Evolutionary conservation across 805 yeast genomes (phyloP).

Genomic region (Sungouiozyma ichnusensis): DNA sequence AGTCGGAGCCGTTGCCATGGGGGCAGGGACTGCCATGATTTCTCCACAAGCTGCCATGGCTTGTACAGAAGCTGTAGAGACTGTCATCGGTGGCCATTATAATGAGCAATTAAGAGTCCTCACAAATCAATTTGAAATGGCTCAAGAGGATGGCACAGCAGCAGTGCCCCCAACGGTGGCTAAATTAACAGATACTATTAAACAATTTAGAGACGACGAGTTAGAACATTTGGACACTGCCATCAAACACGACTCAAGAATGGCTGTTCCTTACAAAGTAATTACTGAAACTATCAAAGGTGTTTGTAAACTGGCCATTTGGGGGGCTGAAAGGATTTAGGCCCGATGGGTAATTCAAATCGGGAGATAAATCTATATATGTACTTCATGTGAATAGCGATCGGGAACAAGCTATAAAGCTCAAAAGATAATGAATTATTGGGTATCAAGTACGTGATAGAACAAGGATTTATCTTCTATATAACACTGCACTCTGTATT

Average conservation of each 20-base stretch:
- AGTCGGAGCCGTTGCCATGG: constrained; percentile 77
- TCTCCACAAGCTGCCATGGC: constrained; percentile 99
- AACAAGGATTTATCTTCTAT: too few species aligned
- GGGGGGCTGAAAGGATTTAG: constrained; percentile 78
- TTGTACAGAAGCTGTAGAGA: constrained; percentile 96
- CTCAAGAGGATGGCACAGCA: constrained; percentile 23
- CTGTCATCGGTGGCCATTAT: constrained; percentile 94
- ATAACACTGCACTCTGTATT: too few species aligned
- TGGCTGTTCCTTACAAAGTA: constrained; percentile 84
- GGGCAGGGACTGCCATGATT: constrained; percentile 73
- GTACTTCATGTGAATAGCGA: too few species aligned
- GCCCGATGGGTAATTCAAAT: too few species aligned
- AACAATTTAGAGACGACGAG: constrained; percentile 84
- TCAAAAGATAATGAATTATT: too few species aligned
- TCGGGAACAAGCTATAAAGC: too few species aligned
- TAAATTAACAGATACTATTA: constrained; percentile 50
- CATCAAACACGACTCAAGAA: constrained; percentile 79
- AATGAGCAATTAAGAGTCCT: constrained; percentile 78
- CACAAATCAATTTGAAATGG: constrained; percentile 50
- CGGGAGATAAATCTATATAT: too few species aligned
- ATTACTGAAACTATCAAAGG: constrained; percentile 79
- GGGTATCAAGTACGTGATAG: too few species aligned
- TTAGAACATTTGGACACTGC: constrained; percentile 94
- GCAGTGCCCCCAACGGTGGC: constrained; percentile 41
- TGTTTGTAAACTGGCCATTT: constrained; percentile 80